Conservation (phyloP, 1,284 basidiomycete genomes). For the Xerocomus minutiporus region DNA sequence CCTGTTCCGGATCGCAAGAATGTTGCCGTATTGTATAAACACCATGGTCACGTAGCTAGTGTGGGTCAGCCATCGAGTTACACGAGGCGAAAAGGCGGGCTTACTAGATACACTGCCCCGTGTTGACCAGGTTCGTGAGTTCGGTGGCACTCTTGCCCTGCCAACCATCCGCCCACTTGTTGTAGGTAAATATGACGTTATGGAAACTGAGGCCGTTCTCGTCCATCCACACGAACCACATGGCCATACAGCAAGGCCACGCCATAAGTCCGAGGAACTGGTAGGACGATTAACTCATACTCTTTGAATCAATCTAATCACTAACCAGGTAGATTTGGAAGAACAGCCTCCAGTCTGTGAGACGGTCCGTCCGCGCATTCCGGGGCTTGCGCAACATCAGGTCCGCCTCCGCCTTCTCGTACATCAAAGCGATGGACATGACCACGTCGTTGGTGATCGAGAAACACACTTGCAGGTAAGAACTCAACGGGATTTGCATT, state of each 20-base stretch:
- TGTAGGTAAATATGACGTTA: constrained; percentile 39
- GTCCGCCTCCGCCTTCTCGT: constrained; percentile 39
- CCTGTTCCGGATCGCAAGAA: constrained; percentile 36
- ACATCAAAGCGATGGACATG: constrained; percentile 38
- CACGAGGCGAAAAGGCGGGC: constrained; percentile 28
- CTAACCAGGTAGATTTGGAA: constrained; percentile 32
- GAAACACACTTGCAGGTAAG: constrained; percentile 42
- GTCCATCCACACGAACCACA: constrained; percentile 40
- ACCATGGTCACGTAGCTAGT: constrained; percentile 43
- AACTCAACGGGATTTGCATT: constrained; percentile 41
- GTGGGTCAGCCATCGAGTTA: constrained; percentile 1
- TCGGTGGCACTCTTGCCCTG: constrained; percentile 28
- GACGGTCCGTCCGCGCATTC: constrained; percentile 52
- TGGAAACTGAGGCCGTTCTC: constrained; percentile 36
- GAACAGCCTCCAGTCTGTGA: constrained; percentile 38
- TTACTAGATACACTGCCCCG: constrained; percentile 43
- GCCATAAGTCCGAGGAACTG: constrained; percentile 45
- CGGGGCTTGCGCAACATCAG: constrained; percentile 61
- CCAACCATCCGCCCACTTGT: constrained; percentile 35
- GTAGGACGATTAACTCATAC: not conserved
- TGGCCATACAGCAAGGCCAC: constrained; percentile 43
- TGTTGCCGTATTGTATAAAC: constrained; percentile 34
- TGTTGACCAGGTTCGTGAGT: constrained; percentile 31
- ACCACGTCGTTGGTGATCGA: constrained; percentile 39
- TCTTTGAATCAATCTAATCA: constrained; percentile 2